Evolutionary conservation across 2,329 filamentous ascomycete genomes (phyloP), one percentile per base, ranked within the genome.

Genomic region (Aspergillus viridinutans): DNA sequence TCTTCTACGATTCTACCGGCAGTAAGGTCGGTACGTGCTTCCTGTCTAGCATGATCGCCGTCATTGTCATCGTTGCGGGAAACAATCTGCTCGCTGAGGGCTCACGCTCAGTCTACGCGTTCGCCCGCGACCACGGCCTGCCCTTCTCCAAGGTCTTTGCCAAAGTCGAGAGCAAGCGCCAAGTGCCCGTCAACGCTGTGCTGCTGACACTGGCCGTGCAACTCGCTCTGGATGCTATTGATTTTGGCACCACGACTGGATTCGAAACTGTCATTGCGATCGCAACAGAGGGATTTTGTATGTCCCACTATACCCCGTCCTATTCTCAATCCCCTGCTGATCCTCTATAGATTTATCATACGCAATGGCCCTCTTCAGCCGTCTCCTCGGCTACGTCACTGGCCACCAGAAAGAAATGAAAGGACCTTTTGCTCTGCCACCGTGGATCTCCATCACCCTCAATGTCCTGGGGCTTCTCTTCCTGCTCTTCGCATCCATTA

Each of bases 211-310:
- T 74, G 0, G 57, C 75, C 0, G 73, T 83, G 2, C 82, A 84
- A 58, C 74, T 83, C 58, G 81, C 78, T 0, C 76, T 84, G 50
- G 79, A 81, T 59, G 78, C 78, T 12, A 83, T 84, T 49, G 81
- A 83, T 58, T 83, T 83, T 56, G 81, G 81, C 1, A 82, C 80
- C 0, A 74, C 76, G 1, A 83, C 81, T 0, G 81, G 81, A 0
- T 83, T 83, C 63, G 78, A 81, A 50, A 84, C 82, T 0, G 80
- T 84, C 20, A 80, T 85, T 50, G 76, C 80, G 5, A 84, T 85
- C 53, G 77, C 82, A 0, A 85, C 82, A 0, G 77, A 82, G 59
- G 83, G 82, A 0, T 85, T 85, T 61, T 85, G 76, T 79, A 69
- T 67, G 76, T 64, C 28, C 1, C 3, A 3, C 2, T 29, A 29